Conservation (phyloP, 2,329 filamentous ascomycete genomes). For the Sclerotinia spermophila region DNA sequence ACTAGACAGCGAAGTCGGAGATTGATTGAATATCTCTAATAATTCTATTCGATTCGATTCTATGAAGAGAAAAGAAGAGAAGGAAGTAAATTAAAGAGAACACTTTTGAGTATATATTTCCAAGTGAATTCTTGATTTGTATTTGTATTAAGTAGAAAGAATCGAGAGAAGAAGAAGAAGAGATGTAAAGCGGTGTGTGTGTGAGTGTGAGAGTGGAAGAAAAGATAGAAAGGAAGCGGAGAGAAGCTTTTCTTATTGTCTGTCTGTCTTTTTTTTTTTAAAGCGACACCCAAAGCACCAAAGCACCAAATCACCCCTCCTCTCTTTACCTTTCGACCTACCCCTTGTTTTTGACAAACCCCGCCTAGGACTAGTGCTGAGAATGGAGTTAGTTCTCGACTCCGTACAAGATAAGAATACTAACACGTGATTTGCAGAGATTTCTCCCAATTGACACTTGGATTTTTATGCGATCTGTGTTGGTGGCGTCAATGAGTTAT, state of each 20-base stretch:
- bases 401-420: neutral
- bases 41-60: constrained; percentile 10
- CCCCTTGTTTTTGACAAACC: neutral
- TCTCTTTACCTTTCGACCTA: neutral
- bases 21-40: neutral
- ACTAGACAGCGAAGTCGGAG: constrained; percentile 18
- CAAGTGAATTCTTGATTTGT: neutral
- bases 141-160: neutral
- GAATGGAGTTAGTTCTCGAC: too few species aligned
- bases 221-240: constrained; percentile 1
- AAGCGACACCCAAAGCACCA: too few species aligned
- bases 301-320: neutral
- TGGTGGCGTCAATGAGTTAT: neutral
- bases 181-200: neutral
- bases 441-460: constrained; percentile 1
- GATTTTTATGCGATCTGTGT: accelerated
- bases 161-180: neutral
- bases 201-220: neutral
- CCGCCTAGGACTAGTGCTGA: constrained; percentile 13
- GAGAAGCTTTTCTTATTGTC: neutral
- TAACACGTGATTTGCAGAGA: constrained; percentile 11
- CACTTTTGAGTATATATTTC: neutral
- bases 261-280: too few species aligned
- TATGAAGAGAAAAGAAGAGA: neutral
- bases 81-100: neutral